Evolutionary conservation across 805 yeast species (phyloP).

Genomic region (Saccharomycopsis sp.): DNA sequence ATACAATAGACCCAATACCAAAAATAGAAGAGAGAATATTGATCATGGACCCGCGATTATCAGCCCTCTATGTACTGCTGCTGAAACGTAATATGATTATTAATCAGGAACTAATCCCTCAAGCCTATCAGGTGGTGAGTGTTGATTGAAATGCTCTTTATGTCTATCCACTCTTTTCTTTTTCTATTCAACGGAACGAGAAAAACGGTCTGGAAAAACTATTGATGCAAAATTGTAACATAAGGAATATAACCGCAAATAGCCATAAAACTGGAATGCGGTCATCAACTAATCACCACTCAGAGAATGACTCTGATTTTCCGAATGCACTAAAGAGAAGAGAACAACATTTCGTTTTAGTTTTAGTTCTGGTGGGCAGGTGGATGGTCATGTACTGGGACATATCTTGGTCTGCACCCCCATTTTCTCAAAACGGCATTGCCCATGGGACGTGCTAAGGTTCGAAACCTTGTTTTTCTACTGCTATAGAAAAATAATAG

Average conservation of each 20-base stretch:
- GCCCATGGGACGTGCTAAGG: neutral
- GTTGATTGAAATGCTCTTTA: neutral
- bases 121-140: neutral
- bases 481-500: neutral
- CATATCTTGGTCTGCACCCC: neutral
- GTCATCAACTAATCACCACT: neutral
- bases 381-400: neutral
- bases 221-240: too few relatives aligned
- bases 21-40: neutral
- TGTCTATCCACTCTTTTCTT: neutral
- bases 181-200: neutral
- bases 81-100: too few relatives aligned
- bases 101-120: neutral
- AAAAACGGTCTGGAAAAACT: neutral
- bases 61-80: too few relatives aligned
- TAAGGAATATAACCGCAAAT: too few relatives aligned
- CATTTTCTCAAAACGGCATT: neutral
- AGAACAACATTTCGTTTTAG: neutral
- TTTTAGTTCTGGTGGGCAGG: neutral
- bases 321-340: neutral
- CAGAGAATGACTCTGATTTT: neutral
- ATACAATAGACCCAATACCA: neutral
- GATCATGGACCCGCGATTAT: too few relatives aligned
- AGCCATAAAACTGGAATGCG: neutral
- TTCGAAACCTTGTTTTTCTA: neutral